Evolutionary conservation across 2,329 filamentous ascomycete genomes (phyloP).

Genomic region (Parafenestella ontariensis): DNA sequence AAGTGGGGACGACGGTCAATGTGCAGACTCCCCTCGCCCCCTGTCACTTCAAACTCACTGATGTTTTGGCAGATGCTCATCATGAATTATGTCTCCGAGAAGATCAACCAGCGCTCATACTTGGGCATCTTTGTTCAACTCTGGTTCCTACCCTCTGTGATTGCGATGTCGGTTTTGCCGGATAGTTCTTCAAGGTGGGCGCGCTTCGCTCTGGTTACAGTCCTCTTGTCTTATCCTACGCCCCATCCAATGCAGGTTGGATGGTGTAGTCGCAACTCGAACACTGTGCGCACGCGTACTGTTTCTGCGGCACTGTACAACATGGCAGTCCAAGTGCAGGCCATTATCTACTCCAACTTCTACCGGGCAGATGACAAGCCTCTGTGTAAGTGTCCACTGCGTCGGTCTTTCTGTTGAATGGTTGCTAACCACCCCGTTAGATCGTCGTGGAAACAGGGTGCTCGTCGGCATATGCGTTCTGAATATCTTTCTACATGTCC

Average conservation of each 20-base stretch:
- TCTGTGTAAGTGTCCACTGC: conserved; percentile 43
- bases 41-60: conserved; percentile 16
- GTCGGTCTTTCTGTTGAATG: background rate
- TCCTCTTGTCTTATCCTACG: conserved; percentile 35
- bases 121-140: conserved; percentile 58
- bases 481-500: conserved; percentile 41
- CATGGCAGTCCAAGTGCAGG: conserved; percentile 27
- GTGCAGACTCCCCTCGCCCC: background rate
- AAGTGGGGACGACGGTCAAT: conserved; percentile 14
- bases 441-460: conserved; percentile 28
- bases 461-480: conserved; percentile 38
- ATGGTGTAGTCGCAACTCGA: conserved; percentile 65
- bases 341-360: conserved; percentile 31
- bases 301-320: conserved; percentile 68
- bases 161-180: conserved; percentile 58
- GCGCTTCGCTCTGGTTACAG: conserved; percentile 55
- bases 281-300: conserved; percentile 64
- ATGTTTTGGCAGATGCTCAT: conserved; percentile 44
- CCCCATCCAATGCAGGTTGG: conserved; percentile 61
- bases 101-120: conserved; percentile 54
- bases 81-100: conserved; percentile 54
- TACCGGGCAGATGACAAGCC: conserved; percentile 56
- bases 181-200: conserved; percentile 56
- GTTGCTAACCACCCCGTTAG: background rate
- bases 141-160: conserved; percentile 66